Percentiles rank a stretch among this genome's conserved stretches.
Conservation (phyloP, 2,329 filamentous ascomycete genomes). For the Botrytis sinoallii region DNA sequence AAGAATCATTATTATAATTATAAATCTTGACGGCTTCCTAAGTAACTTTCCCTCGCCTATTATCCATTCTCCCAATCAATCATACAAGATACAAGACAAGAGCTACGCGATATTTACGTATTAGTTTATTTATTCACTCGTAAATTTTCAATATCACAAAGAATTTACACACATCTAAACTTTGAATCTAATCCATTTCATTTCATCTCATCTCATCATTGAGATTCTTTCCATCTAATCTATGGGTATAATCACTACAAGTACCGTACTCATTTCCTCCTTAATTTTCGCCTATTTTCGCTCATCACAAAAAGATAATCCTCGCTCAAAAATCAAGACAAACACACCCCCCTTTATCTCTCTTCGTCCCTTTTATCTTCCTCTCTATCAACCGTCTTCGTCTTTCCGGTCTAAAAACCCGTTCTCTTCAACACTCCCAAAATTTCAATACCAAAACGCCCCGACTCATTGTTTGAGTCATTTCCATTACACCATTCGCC, state of each 20-base stretch:
- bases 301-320: background rate
- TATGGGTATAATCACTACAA: background rate
- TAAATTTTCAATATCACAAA: background rate
- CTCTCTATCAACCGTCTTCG: background rate
- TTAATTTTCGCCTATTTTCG: background rate
- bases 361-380: background rate
- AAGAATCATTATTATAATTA: too few species aligned
- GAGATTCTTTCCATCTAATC: background rate
- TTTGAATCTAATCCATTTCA: background rate
- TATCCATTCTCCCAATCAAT: background rate
- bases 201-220: background rate
- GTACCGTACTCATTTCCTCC: background rate
- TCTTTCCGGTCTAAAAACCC: background rate
- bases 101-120: too few species aligned
- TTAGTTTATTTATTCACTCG: too few species aligned
- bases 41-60: background rate
- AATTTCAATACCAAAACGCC: background rate
- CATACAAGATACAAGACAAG: background rate
- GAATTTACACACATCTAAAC: background rate
- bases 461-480: background rate
- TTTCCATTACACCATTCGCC: constrained; percentile 7
- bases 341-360: background rate
- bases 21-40: too few species aligned
- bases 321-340: background rate
- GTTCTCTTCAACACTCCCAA: too few species aligned